These are phyloP conservation scores for Trichoderma pleuroti DNA, from an alignment of 2,329 filamentous ascomycete species.

Conservation along the genomic window DNA sequence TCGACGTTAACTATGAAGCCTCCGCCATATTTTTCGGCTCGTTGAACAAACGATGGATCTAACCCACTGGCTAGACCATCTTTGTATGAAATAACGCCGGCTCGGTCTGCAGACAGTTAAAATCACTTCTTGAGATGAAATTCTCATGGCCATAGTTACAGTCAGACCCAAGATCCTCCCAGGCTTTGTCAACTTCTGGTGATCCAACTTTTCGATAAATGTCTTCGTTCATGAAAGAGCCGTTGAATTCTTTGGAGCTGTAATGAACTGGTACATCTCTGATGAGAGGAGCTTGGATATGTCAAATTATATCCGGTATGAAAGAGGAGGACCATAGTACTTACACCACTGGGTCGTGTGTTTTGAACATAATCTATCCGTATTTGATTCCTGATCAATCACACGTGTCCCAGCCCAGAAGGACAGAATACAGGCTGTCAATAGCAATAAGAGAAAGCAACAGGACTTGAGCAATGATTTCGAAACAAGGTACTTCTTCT, in stretches of 20 bases:
- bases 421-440: not conserved
- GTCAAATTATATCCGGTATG: not conserved
- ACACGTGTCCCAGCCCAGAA: conserved; percentile 18
- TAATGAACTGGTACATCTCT: conserved; percentile 34
- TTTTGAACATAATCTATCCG: conserved; percentile 25
- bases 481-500: not conserved
- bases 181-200: conserved; percentile 55
- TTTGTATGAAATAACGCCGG: conserved; percentile 46
- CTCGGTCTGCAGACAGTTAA: conserved; percentile 35
- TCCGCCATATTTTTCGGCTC: conserved; percentile 53
- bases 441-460: not conserved
- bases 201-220: conserved; percentile 49
- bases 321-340: conserved; percentile 8
- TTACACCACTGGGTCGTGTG: conserved; percentile 40
- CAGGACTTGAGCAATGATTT: not conserved
- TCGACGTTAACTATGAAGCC: conserved; percentile 58
- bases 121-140: not conserved
- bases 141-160: conserved; percentile 35
- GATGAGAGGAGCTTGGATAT: conserved; percentile 32
- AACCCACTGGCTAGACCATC: conserved; percentile 51
- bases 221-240: conserved; percentile 52
- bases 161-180: conserved; percentile 43
- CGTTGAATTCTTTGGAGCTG: conserved; percentile 46
- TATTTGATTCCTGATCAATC: not conserved
- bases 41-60: conserved; percentile 52